Conservation (phyloP, 352 stramenopile species). For the Aphanomyces cochlioides region DNA sequence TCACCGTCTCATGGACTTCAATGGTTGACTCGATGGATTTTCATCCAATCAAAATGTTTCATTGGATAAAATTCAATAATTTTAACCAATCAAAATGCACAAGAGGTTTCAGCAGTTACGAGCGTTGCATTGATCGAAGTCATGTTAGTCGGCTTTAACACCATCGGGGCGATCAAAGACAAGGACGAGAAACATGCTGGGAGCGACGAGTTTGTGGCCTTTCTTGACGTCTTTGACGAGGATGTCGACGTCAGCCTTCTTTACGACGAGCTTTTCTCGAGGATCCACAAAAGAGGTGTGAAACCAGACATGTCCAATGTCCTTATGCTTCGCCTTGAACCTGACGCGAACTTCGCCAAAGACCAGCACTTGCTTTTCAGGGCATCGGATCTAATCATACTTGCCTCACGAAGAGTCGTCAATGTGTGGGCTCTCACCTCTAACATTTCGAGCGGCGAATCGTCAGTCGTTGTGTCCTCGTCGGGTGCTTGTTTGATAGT, state of each 20-base stretch:
- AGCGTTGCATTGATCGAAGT: not conserved
- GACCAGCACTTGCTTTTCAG: slow-evolving; percentile 40
- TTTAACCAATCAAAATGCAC: slow-evolving; percentile 1
- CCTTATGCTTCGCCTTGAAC: slow-evolving; percentile 42
- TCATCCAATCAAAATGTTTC: slow-evolving; percentile 10
- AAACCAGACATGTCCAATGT: slow-evolving; percentile 71
- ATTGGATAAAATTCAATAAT: not conserved
- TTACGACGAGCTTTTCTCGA: slow-evolving; percentile 40
- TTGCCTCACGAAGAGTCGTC: too few relatives aligned
- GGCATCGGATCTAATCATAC: slow-evolving; percentile 15
- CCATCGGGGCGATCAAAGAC: slow-evolving; percentile 40
- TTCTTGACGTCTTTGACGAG: slow-evolving; percentile 64
- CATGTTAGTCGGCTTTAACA: not conserved
- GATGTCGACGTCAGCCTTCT: slow-evolving; percentile 70
- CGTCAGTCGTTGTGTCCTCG: not conserved
- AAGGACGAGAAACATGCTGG: slow-evolving; percentile 50
- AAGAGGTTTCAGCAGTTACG: not conserved
- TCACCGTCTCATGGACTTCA: not conserved
- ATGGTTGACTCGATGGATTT: not conserved
- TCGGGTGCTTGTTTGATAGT: not conserved
- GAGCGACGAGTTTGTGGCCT: slow-evolving; percentile 56
- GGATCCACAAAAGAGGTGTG: slow-evolving; percentile 62
- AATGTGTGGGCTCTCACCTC: not conserved
- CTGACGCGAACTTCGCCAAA: slow-evolving; percentile 62
- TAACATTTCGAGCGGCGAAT: slow-evolving; percentile 1